Percentiles rank a stretch among this genome's conserved stretches.
Evolutionary conservation across 140 eudicot genomes (phyloP).

Genomic region (Artemisia princeps): DNA sequence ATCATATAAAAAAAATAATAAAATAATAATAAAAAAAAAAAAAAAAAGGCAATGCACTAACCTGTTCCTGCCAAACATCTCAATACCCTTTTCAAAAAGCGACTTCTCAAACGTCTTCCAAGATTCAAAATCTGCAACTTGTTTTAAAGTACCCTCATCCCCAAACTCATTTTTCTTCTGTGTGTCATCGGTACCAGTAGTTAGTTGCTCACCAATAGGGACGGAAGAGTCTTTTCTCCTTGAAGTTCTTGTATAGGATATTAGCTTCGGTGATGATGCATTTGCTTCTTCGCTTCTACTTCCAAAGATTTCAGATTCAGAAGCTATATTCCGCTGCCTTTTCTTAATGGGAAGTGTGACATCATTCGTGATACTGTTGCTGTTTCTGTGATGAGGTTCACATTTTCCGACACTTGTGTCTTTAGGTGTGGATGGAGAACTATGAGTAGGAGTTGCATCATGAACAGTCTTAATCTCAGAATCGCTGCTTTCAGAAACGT

Average conservation of each 20-base stretch:
- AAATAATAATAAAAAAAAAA: background rate
- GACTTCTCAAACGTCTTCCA: constrained; percentile 72
- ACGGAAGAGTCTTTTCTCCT: constrained; percentile 36
- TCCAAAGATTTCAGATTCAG: too few species aligned
- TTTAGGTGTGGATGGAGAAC: too few species aligned
- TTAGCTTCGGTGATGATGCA: constrained; percentile 41
- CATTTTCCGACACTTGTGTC: too few species aligned
- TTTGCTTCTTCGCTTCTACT: constrained; percentile 33
- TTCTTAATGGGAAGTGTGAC: too few species aligned
- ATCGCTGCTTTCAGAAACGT: too few species aligned
- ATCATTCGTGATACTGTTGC: too few species aligned
- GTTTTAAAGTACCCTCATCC: constrained; percentile 32
- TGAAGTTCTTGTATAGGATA: constrained; percentile 34
- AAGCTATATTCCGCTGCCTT: too few species aligned
- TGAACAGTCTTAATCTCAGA: too few species aligned
- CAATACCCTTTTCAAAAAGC: constrained; percentile 59
- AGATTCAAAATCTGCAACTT: constrained; percentile 33
- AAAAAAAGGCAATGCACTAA: constrained; percentile 20
- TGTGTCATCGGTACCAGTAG: constrained; percentile 26
- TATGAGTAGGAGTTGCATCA: too few species aligned
- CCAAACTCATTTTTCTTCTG: constrained; percentile 38
- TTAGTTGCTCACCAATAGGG: constrained; percentile 26
- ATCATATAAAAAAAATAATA: background rate
- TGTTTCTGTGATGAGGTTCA: too few species aligned
- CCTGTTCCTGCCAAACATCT: constrained; percentile 80